Percentiles rank a stretch among this genome's conserved stretches.
These are phyloP conservation scores for Coemansia reversa DNA, from an alignment of 192 early-diverging fungal species.

Conservation along the genomic window DNA sequence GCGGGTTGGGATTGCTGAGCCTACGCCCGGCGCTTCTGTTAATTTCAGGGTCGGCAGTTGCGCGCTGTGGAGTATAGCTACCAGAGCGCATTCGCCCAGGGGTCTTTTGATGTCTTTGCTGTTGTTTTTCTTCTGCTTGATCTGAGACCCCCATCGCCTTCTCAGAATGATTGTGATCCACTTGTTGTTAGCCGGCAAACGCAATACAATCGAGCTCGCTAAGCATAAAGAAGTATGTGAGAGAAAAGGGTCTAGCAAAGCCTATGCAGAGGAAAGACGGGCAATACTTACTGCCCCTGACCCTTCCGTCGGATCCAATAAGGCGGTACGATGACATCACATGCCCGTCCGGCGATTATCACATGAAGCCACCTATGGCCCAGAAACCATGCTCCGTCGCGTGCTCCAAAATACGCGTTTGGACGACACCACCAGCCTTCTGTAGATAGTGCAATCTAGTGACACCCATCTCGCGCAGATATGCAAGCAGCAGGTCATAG, in stretches of 20 bases:
- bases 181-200: constrained; percentile 1
- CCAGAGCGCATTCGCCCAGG: constrained; percentile 4
- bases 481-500: constrained; percentile 71
- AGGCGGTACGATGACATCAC: not conserved
- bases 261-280: not conserved
- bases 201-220: too few species aligned
- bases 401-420: constrained; percentile 19
- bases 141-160: not conserved
- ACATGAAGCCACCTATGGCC: constrained; percentile 22
- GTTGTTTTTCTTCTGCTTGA: not conserved
- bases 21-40: constrained; percentile 4
- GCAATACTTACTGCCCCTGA: not conserved
- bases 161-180: not conserved
- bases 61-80: constrained; percentile 3
- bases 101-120: not conserved
- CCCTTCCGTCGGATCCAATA: not conserved
- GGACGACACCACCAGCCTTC: constrained; percentile 7
- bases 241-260: not conserved
- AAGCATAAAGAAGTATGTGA: not conserved
- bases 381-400: constrained; percentile 39
- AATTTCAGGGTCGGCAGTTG: not conserved
- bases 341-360: not conserved
- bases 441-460: constrained; percentile 54
- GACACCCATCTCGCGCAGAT: constrained; percentile 69
- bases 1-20: constrained; percentile 7